Conservation (phyloP, 371 early-diverging fungal species). For the Mucor velutinosus region DNA sequence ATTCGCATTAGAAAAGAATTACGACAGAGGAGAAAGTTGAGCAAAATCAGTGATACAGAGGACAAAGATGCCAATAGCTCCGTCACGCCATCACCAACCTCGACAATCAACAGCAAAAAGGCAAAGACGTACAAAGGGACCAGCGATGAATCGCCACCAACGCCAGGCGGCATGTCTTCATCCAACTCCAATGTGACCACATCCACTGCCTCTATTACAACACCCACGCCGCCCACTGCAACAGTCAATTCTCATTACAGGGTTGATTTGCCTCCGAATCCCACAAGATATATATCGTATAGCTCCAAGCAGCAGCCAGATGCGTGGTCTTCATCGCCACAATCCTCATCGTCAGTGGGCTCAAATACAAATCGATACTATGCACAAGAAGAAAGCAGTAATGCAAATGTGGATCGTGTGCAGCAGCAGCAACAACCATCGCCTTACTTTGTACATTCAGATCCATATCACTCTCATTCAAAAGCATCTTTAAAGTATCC, state of each 20-base stretch:
- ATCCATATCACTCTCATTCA: neutral
- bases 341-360: neutral
- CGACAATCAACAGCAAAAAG: neutral
- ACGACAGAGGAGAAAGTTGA: slow-evolving; percentile 40
- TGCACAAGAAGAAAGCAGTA: neutral
- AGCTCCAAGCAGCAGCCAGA: slow-evolving; percentile 7
- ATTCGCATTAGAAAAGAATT: slow-evolving; percentile 86
- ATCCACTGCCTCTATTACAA: neutral
- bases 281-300: neutral
- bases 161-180: neutral
- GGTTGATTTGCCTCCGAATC: neutral
- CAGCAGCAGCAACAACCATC: neutral
- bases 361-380: neutral
- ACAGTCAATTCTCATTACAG: neutral
- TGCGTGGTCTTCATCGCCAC: neutral
- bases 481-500: neutral
- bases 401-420: neutral
- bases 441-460: neutral
- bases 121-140: neutral
- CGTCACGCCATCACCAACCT: neutral
- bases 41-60: slow-evolving; percentile 9
- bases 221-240: neutral
- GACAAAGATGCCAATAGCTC: neutral
- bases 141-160: neutral
- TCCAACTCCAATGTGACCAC: neutral